These are phyloP conservation scores for Clarireedia hainanense DNA, from an alignment of 2,329 filamentous ascomycete genomes.

Conservation along the genomic window DNA sequence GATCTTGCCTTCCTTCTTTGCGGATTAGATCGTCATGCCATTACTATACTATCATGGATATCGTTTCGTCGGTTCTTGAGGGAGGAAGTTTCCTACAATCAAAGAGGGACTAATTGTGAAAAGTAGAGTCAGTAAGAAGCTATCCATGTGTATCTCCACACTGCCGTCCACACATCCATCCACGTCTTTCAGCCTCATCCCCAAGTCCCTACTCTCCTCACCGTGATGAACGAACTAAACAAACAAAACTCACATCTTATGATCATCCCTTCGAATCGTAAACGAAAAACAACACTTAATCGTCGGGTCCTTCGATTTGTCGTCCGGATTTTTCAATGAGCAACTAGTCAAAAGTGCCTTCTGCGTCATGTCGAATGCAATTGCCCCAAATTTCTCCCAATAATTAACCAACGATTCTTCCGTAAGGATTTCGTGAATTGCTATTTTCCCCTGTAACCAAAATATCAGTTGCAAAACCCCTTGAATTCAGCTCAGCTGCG, in stretches of 20 bases:
- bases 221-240: not conserved
- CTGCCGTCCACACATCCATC: too few species aligned
- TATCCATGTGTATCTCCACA: too few species aligned
- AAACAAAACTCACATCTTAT: slow-evolving; percentile 73
- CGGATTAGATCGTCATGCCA: slow-evolving; percentile 9
- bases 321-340: slow-evolving; percentile 73
- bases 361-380: slow-evolving; percentile 89
- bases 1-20: slow-evolving; percentile 9
- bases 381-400: slow-evolving; percentile 98
- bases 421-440: slow-evolving; percentile 89
- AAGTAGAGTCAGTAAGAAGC: not conserved
- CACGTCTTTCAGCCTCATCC: too few species aligned
- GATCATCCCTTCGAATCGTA: slow-evolving; percentile 86
- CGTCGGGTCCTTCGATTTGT: slow-evolving; percentile 59
- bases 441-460: slow-evolving; percentile 69
- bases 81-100: slow-evolving; percentile 95
- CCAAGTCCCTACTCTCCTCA: too few species aligned
- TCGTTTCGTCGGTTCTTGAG: slow-evolving; percentile 56
- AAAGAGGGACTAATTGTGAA: slow-evolving; percentile 62
- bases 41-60: slow-evolving; percentile 30
- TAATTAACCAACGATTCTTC: slow-evolving; percentile 94
- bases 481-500: too few species aligned
- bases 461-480: not conserved
- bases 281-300: slow-evolving; percentile 97
- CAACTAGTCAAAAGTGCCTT: slow-evolving; percentile 95